Base-by-base conservation (phyloP, 805 yeast genomes). In the Ogataea angusta region DNA sequence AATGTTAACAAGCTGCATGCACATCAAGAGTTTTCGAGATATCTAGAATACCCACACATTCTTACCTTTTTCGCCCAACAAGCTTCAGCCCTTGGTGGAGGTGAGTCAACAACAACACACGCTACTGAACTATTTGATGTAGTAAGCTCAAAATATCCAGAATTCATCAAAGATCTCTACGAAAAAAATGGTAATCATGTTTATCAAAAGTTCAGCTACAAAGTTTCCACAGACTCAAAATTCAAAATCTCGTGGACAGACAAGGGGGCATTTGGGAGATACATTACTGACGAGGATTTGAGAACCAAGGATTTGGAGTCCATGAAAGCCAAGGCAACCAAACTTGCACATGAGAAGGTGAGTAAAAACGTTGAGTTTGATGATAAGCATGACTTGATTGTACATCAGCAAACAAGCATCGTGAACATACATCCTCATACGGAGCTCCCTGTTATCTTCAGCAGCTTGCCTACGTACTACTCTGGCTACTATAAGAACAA, bases 1-100 rank as follows among this genome's bases (percentile, higher is more conserved):
- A 45, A 45, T 25, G n/a, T 39, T 19, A 44, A 34, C 24, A 47
- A 46, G 37, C 30, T 51, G 23, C 36, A 48, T 27, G 51, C 52
- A 3, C 59, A 56, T 26, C 57, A 54, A 22, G 59, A 56, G 30
- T 53, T 56, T 31, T 54, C 56, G 1, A 43, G 60, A 25, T 56
- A 49, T 34, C 29, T 40, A 6, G 47, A 48, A 6, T 52, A 42
- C 28, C 59, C 60, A 2, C 48, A 51, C 3, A 35, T 53, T 19
- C 41, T 56, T 19, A 45, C 57, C 10, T 56, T 55, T 22, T 56
- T 53, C 34, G 57, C 56, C 2, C 40, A 46, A 23, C 42, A 46
- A 14, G 39, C 40, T 9, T 48, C 52, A 5, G 34, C 30, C 5
- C 19, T 29, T 3, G 30, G 26, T 4, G 57, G 54, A 7, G 60